These are phyloP conservation scores for Fusarium equiseti DNA, from an alignment of 2,329 filamentous ascomycete genomes.

Conservation along the genomic window DNA sequence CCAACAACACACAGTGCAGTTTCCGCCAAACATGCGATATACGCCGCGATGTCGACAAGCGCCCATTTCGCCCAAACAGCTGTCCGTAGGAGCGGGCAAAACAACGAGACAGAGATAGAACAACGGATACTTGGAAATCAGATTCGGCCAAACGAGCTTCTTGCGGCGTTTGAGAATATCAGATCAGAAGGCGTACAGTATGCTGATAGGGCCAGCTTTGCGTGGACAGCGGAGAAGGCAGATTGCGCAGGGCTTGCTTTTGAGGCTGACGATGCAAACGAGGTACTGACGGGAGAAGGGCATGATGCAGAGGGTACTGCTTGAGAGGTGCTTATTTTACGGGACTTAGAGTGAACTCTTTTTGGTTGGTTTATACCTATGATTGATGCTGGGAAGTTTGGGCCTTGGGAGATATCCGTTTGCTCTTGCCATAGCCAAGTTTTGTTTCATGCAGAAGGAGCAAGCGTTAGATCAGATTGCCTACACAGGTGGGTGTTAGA, in stretches of 20 bases:
- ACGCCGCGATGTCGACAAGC: neutral
- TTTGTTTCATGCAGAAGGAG: neutral
- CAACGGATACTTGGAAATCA: neutral
- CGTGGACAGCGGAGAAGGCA: conserved; percentile 46
- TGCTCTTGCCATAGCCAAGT: neutral
- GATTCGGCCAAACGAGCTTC: conserved; percentile 18
- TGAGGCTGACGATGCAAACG: conserved; percentile 41
- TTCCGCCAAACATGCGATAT: neutral
- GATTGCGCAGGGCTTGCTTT: conserved; percentile 44
- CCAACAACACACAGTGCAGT: neutral
- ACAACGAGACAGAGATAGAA: neutral
- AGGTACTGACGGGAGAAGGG: neutral
- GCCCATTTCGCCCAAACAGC: conserved; percentile 3
- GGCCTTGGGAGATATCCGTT: neutral
- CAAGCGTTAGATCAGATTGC: neutral
- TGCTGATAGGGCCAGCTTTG: conserved; percentile 43
- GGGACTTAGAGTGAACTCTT: neutral
- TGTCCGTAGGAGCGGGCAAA: neutral
- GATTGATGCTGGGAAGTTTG: neutral
- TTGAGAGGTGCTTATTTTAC: neutral
- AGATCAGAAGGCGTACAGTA: conserved; percentile 33
- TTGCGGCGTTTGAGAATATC: conserved; percentile 25
- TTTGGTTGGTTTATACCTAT: neutral
- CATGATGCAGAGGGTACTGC: neutral
- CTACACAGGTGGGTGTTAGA: too few species aligned